phyloP scores from a whole-genome alignment of 805 yeast species.

The Lipomyces lipofer region DNA sequence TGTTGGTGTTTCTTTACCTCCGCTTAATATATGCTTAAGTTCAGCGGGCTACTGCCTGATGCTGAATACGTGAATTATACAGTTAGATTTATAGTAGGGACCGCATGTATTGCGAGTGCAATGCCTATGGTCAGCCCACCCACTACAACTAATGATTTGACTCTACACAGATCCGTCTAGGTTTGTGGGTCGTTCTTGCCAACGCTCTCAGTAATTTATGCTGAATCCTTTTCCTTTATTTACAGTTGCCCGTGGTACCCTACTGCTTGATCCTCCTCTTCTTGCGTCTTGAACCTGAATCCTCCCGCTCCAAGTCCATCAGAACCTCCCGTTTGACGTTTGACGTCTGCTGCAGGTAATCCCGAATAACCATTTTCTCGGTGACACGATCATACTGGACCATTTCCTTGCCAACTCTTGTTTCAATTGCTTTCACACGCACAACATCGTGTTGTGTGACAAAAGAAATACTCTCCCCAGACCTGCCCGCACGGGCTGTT shows the following conservation, averaged over 20 bases:
- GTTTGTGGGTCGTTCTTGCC: too few relatives aligned
- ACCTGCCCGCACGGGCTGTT: slow-evolving; percentile 96
- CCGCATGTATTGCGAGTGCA: too few relatives aligned
- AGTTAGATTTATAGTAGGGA: too few relatives aligned
- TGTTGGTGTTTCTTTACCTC: too few relatives aligned
- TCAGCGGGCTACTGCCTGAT: too few relatives aligned
- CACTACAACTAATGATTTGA: too few relatives aligned
- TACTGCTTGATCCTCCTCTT: neutral
- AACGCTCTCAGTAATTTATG: neutral
- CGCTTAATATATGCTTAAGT: too few relatives aligned
- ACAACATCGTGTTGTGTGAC: slow-evolving; percentile 83
- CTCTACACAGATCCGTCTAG: too few relatives aligned
- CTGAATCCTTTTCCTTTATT: neutral
- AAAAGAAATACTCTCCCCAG: slow-evolving; percentile 78
- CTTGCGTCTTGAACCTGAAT: slow-evolving; percentile 30
- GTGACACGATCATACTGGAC: slow-evolving; percentile 66
- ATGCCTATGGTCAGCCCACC: too few relatives aligned
- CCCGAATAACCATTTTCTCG: slow-evolving; percentile 75
- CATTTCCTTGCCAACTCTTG: slow-evolving; percentile 77
- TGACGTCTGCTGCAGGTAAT: slow-evolving; percentile 66
- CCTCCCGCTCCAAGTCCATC: slow-evolving; percentile 90
- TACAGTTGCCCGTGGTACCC: neutral
- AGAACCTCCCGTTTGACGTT: slow-evolving; percentile 86
- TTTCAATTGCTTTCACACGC: slow-evolving; percentile 83
- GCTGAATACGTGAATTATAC: too few relatives aligned